Evolutionary conservation across 768 basidiomycete genomes (phyloP).

Genomic region (Rhizopogon sp.): DNA sequence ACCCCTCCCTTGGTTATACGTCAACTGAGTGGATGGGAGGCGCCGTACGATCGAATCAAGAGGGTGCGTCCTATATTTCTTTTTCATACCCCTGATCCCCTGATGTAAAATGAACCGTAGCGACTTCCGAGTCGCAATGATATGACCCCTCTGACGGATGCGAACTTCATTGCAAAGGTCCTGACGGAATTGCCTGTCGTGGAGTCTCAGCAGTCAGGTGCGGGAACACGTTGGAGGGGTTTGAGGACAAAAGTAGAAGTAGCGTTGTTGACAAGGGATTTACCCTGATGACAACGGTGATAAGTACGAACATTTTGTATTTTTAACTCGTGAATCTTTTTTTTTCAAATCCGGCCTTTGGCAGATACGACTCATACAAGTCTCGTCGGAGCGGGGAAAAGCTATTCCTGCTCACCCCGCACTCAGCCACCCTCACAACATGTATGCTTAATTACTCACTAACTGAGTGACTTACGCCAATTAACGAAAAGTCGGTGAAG

Average conservation of each 20-base stretch:
- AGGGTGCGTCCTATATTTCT: slow-evolving; percentile 39
- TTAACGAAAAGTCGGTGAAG: too few species aligned
- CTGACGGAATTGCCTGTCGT: slow-evolving; percentile 59
- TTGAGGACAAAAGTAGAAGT: slow-evolving; percentile 65
- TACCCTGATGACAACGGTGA: background rate
- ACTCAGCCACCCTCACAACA: background rate
- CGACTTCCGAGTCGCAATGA: slow-evolving; percentile 71
- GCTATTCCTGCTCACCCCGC: background rate
- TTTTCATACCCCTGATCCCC: background rate
- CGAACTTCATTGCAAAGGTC: slow-evolving; percentile 73
- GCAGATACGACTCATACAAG: background rate
- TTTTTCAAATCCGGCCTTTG: background rate
- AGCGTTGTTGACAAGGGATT: slow-evolving; percentile 23
- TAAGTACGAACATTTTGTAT: background rate
- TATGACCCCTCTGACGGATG: slow-evolving; percentile 82
- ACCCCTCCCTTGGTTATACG: slow-evolving; percentile 61
- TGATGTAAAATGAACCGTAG: slow-evolving; percentile 29
- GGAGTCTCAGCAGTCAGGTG: slow-evolving; percentile 54
- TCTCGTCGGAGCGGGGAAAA: background rate
- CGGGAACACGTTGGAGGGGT: slow-evolving; percentile 82
- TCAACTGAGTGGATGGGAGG: slow-evolving; percentile 89
- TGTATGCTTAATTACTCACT: background rate
- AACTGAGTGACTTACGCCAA: background rate
- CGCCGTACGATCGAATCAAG: slow-evolving; percentile 77
- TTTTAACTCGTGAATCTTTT: background rate